phyloP scores from a whole-genome alignment of 495 filamentous ascomycete species.

The Lepidopterella palustris region DNA sequence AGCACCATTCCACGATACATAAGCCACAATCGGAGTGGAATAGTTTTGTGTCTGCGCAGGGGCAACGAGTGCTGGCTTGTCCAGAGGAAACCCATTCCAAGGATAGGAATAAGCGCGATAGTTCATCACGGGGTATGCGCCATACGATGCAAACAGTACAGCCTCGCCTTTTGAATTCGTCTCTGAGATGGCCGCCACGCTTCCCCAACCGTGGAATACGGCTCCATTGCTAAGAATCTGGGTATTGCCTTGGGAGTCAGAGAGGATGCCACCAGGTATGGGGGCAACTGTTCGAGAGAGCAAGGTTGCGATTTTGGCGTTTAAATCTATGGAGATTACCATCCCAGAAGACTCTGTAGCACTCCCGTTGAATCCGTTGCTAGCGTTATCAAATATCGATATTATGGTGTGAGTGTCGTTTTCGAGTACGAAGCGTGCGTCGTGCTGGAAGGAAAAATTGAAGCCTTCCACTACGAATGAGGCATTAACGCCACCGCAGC shows the following conservation, averaged over 20 bases:
- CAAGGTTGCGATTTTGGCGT: constrained; percentile 3
- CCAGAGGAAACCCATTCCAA: neutral
- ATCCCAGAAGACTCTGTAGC: constrained; percentile 1
- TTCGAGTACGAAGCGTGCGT: constrained; percentile 5
- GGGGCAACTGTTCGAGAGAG: neutral
- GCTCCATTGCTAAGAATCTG: constrained; percentile 4
- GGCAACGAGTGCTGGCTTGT: neutral
- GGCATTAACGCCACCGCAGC: neutral
- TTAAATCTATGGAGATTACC: constrained; percentile 8
- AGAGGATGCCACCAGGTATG: constrained; percentile 5
- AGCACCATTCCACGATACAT: constrained; percentile 16
- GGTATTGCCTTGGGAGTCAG: constrained; percentile 11
- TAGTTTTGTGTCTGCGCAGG: neutral
- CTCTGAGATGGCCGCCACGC: constrained; percentile 4
- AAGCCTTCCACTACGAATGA: neutral
- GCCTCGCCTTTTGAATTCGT: constrained; percentile 6
- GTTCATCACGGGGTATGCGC: constrained; percentile 5
- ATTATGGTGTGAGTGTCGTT: constrained; percentile 3
- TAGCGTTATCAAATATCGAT: constrained; percentile 14
- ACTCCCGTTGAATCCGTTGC: constrained; percentile 9
- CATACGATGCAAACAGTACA: constrained; percentile 7
- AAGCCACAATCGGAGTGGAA: neutral
- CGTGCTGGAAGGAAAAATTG: constrained; percentile 19
- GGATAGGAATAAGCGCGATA: constrained; percentile 4
- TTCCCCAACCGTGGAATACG: constrained; percentile 16